A percentile compares a stretch with the other conserved stretches of the same genome.
These are phyloP conservation scores for Eustoma russellianum DNA, from an alignment of 257 asterid species.

Conservation along the genomic window DNA sequence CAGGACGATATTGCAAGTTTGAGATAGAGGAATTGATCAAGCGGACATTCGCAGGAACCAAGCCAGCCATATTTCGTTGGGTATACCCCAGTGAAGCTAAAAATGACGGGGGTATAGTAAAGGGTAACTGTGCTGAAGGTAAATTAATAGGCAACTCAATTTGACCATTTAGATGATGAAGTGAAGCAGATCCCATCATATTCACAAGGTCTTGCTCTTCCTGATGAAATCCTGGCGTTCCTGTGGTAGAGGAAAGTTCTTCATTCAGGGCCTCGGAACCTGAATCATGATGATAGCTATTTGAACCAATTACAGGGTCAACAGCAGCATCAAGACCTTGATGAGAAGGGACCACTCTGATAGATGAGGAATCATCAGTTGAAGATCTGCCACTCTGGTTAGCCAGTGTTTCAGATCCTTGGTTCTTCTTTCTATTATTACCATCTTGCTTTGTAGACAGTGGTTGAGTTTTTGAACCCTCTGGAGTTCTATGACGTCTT, in stretches of 20 bases:
- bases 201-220: conserved; percentile 85
- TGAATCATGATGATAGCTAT: conserved; percentile 40
- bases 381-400: conserved; percentile 37
- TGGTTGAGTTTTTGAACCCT: conserved; percentile 33
- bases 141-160: conserved; percentile 25
- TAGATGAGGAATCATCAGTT: conserved; percentile 33
- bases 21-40: conserved; percentile 37
- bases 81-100: conserved; percentile 72
- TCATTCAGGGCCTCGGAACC: conserved; percentile 43
- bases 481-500: conserved; percentile 29
- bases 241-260: conserved; percentile 47
- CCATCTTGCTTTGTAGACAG: conserved; percentile 33
- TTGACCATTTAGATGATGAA: conserved; percentile 65
- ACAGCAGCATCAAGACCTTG: conserved; percentile 36
- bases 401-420: conserved; percentile 40
- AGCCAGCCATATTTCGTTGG: conserved; percentile 57
- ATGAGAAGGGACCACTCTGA: conserved; percentile 32
- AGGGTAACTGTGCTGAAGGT: conserved; percentile 58
- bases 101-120: conserved; percentile 67
- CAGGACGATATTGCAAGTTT: conserved; percentile 51
- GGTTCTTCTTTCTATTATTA: conserved; percentile 39
- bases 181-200: conserved; percentile 78
- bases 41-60: conserved; percentile 35
- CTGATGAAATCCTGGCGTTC: conserved; percentile 50
- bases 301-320: conserved; percentile 44